Evolutionary conservation across 148 eudicot species (phyloP), one percentile per base, ranked within the genome.

Genomic region (Fagopyrum tataricum): DNA sequence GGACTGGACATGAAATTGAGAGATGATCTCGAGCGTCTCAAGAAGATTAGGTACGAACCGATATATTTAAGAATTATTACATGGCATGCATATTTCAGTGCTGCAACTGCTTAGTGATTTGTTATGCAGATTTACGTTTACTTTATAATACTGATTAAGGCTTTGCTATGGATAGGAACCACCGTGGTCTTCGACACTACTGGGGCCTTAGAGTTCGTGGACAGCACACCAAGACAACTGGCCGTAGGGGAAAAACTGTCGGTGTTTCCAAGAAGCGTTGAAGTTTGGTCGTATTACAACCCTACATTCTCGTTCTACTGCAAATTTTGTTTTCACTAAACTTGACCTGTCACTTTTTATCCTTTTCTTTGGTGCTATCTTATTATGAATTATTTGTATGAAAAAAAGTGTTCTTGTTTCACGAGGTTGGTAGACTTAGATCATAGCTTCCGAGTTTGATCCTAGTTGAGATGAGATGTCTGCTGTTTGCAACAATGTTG

Each of bases 1-100:
- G 91, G 85, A 4, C 87, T 92, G 53, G 98, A 92, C 90, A 92
- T 92, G 98, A 92, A 92, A 71, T 88, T 92, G 4, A 91, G 94
- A 72, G 97, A 91, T 76, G 97, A 91, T 69, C 91, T 91, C 72
- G 97, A 89, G 83, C 91, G 94, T 37, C 77, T 91, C 71, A 89
- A 91, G 83, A 91, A 91, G 80, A 91, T 91, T 83, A 91, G 94
- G 95, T 91, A 64, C 15, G 1, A 37, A 37, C 44, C 4, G 1
- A 15, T 2, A 6, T 6, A 11, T 64, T 4, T 61, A 13, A 10
- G n/a, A 61, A 61, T 59, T 0, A 15, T 47, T 12, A 7, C 3
- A 47, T 8, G 8, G 11, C 51, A 31, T 31, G 49, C 14, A 7
- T 46, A 46, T 46, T 46, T 46, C 49, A 46, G 2, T 46, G 49